phyloP scores from a whole-genome alignment of 257 asterid species.

The Rehmannia glutinosa region DNA sequence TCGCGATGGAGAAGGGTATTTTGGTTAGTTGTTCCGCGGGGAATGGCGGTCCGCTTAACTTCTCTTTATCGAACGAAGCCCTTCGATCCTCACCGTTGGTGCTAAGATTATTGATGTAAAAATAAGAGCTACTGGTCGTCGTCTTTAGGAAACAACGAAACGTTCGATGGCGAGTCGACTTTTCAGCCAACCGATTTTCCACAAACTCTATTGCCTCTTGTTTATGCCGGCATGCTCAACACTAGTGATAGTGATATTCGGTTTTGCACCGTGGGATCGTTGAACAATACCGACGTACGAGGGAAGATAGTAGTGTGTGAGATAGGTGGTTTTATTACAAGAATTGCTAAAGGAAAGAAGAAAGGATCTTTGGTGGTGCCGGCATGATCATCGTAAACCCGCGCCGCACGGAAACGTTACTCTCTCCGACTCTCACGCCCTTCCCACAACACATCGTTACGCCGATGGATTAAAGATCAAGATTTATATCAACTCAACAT shows the following conservation, averaged over 20 bases:
- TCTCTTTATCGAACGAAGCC: conserved; percentile 18
- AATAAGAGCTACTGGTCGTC: conserved; percentile 26
- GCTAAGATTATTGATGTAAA: conserved; percentile 34
- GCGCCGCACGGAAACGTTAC: neutral
- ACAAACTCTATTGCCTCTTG: conserved; percentile 1
- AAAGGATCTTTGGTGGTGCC: conserved; percentile 36
- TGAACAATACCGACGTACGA: neutral
- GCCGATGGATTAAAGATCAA: conserved; percentile 13
- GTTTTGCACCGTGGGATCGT: neutral
- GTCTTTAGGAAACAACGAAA: conserved; percentile 24
- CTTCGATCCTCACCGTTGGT: conserved; percentile 43
- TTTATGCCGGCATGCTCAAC: conserved; percentile 13
- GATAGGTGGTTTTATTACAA: neutral
- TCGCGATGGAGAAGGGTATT: conserved; percentile 35
- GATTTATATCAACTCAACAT: conserved; percentile 17
- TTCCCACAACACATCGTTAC: conserved; percentile 24
- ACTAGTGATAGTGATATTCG: too few species aligned
- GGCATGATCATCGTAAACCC: conserved; percentile 40
- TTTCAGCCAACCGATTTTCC: conserved; percentile 26
- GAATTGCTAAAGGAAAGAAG: conserved; percentile 16
- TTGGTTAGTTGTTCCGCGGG: conserved; percentile 37
- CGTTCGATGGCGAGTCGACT: conserved; percentile 22
- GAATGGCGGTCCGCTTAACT: neutral
- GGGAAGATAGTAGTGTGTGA: conserved; percentile 40
- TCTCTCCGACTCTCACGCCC: conserved; percentile 15